Evolutionary conservation across 2,329 filamentous ascomycete species (phyloP).

Genomic region (Lachnellula occidentalis): DNA sequence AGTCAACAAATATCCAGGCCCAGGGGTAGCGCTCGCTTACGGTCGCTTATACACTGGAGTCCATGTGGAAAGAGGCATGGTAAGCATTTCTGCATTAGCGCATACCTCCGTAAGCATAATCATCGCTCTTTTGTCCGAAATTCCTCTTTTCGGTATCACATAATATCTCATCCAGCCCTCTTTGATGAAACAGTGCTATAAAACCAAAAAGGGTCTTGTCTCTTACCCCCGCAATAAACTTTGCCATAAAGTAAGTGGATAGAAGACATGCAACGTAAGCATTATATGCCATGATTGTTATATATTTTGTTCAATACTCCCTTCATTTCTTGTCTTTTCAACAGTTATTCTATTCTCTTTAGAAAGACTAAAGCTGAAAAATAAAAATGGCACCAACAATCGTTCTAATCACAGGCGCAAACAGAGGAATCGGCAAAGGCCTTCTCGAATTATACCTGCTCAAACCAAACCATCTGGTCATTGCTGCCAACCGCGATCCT

Average conservation of each 20-base stretch:
- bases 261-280: not conserved
- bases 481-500: slow-evolving; percentile 34
- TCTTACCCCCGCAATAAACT: no score
- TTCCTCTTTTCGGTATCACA: not conserved
- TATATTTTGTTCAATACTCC: not conserved
- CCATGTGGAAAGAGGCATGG: not conserved
- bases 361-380: not conserved
- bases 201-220: not conserved
- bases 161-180: not conserved
- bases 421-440: slow-evolving; percentile 26
- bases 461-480: slow-evolving; percentile 32
- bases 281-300: not conserved
- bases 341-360: not conserved
- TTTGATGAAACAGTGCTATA: not conserved
- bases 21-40: no score
- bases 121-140: not conserved
- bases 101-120: not conserved
- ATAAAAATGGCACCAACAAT: not conserved
- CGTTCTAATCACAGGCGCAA: not conserved
- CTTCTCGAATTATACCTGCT: slow-evolving; percentile 31
- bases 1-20: no score
- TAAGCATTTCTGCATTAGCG: not conserved
- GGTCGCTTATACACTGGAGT: not conserved
- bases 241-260: not conserved
- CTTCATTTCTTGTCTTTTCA: not conserved